Base-by-base conservation (phyloP, 371 early-diverging fungal genomes). In the Syncephalis fuscata region DNA sequence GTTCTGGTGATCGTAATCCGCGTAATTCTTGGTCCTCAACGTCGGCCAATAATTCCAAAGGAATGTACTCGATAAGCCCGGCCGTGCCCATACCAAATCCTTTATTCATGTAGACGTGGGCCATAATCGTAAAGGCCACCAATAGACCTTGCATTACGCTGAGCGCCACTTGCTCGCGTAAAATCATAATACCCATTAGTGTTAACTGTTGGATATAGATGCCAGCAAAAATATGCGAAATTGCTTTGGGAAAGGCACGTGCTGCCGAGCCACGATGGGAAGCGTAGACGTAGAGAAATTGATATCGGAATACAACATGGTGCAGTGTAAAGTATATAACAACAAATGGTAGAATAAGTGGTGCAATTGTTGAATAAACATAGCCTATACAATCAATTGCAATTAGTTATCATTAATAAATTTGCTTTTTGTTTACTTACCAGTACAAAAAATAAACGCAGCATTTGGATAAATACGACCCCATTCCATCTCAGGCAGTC, bases 341-440 rank as follows among this genome's bases (percentile, higher is more conserved):
- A 9, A 67, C 69, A 47, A 76, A 71, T 23, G 67, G 47, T 32
- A 67, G 56, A 45, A 76, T 62, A 32, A 78, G 51, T 4, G 79
- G 79, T 24, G 74, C 65, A 26, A 76, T 63, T 20, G 68, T 67
- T 39, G 63, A 59, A 52, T 74, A 78, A 16, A 62, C 61, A 19
- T 19, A 41, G n/a, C 41, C 41, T 41, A 46, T 7, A 4, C 5
- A 4, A 41, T 16, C 19, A 15, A 7, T 41, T 19, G n/a, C 8
- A 8, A 19, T 16, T 16, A 41, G 16, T 41, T 16, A 41, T 19
- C 8, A 7, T 41, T 41, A n/a, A 5, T 19, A 4, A 41, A 21
- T 16, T 8, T 41, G 15, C 19, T 5, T 41, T n/a, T 7, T 32
- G 15, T n/a, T 7, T n/a, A 19, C n/a, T 41, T 41, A 41, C 41